Percentiles rank a stretch among this genome's conserved stretches.
These are phyloP conservation scores for Aspergillus brunneoviolaceus DNA, from an alignment of 2,329 filamentous ascomycete species.

Conservation along the genomic window DNA sequence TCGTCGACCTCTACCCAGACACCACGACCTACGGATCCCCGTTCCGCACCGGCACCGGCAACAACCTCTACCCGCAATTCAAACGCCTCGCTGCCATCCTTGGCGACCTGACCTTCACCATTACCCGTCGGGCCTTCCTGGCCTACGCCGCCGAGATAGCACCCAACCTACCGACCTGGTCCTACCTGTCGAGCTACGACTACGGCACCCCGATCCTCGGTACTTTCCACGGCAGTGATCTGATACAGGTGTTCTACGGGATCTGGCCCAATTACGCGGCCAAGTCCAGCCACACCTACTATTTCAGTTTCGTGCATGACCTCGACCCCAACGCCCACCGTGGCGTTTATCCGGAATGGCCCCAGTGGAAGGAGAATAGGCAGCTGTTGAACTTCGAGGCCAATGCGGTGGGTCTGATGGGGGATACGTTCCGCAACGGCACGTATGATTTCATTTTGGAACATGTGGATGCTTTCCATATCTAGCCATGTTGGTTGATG, in stretches of 20 bases:
- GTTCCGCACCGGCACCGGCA: constrained; percentile 66
- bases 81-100: constrained; percentile 74
- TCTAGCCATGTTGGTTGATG: constrained; percentile 13
- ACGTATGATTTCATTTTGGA: constrained; percentile 43
- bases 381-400: constrained; percentile 54
- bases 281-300: constrained; percentile 64
- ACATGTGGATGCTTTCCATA: constrained; percentile 25
- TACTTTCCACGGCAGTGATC: constrained; percentile 71
- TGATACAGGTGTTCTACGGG: constrained; percentile 69
- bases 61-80: constrained; percentile 73
- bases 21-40: constrained; percentile 63
- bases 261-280: constrained; percentile 63
- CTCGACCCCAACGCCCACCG: constrained; percentile 65
- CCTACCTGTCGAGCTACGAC: constrained; percentile 71
- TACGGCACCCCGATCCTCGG: constrained; percentile 70
- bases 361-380: constrained; percentile 52
- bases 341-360: constrained; percentile 50
- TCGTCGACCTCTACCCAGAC: constrained; percentile 65
- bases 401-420: constrained; percentile 37
- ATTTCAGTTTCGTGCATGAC: constrained; percentile 69
- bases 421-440: constrained; percentile 52
- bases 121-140: constrained; percentile 67
- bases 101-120: constrained; percentile 72
- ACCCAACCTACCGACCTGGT: constrained; percentile 66
- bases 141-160: constrained; percentile 46